phyloP scores from a whole-genome alignment of 805 yeast species.

The Candida saitoana region DNA sequence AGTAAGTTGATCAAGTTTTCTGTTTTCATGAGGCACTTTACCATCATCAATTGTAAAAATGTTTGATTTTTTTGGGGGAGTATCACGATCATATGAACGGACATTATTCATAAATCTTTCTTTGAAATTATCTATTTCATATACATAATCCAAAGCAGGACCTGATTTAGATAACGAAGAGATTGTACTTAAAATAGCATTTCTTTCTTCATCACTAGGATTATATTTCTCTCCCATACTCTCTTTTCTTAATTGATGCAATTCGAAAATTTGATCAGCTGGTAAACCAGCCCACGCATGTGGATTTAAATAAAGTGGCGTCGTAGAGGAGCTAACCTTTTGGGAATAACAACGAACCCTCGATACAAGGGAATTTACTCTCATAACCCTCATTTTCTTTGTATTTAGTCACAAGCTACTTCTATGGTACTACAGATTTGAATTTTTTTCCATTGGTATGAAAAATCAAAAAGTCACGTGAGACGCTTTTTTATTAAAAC shows the following conservation, averaged over 20 bases:
- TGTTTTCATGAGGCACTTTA: conserved; percentile 43
- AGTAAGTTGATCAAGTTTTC: conserved; percentile 71
- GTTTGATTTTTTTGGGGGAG: conserved; percentile 36
- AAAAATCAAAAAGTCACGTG: neutral
- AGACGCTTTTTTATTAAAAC: no score
- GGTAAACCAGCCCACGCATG: conserved; percentile 69
- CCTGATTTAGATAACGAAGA: conserved; percentile 24
- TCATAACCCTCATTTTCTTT: neutral
- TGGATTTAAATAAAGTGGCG: conserved; percentile 53
- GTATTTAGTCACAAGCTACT: neutral
- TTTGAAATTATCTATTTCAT: conserved; percentile 40
- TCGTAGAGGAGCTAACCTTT: neutral
- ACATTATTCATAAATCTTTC: conserved; percentile 41
- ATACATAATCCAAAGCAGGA: conserved; percentile 37
- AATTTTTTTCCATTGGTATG: neutral
- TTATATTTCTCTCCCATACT: conserved; percentile 39
- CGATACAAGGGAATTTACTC: neutral
- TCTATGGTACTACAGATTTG: neutral
- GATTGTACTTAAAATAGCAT: conserved; percentile 39
- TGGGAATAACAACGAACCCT: conserved; percentile 3
- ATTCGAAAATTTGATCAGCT: conserved; percentile 54
- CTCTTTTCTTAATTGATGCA: conserved; percentile 57
- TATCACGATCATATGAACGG: conserved; percentile 31
- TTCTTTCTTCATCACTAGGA: conserved; percentile 61
- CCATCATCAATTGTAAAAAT: conserved; percentile 34